Evolutionary conservation across 345 rosid species (phyloP).

Genomic region (Citrus australasica): DNA sequence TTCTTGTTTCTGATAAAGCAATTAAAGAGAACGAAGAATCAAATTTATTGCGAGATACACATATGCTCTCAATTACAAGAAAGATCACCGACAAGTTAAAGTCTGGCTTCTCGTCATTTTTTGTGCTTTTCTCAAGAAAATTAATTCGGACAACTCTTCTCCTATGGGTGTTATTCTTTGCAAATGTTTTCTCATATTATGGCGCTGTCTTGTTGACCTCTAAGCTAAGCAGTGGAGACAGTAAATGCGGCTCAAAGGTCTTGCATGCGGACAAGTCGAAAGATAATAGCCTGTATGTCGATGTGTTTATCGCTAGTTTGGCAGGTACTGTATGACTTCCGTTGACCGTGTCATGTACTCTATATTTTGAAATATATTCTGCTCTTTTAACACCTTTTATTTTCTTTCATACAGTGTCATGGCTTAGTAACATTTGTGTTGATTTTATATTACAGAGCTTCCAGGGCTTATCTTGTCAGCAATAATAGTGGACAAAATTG

Average conservation of each 20-base stretch:
- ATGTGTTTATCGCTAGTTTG: slow-evolving; percentile 10
- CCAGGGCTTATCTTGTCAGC: slow-evolving; percentile 62
- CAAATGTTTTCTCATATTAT: slow-evolving; percentile 55
- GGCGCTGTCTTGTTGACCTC: slow-evolving; percentile 57
- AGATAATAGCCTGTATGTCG: slow-evolving; percentile 25
- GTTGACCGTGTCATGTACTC: background rate
- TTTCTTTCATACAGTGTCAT: background rate
- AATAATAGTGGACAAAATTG: slow-evolving; percentile 47
- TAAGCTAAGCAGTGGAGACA: slow-evolving; percentile 32
- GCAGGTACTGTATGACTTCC: background rate
- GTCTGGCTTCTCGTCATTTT: slow-evolving; percentile 31
- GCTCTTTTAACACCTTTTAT: background rate
- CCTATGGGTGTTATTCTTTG: slow-evolving; percentile 54
- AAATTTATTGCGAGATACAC: slow-evolving; percentile 8
- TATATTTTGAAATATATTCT: background rate
- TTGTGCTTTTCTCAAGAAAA: slow-evolving; percentile 43
- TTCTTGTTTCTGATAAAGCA: slow-evolving; percentile 34
- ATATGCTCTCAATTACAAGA: slow-evolving; percentile 10
- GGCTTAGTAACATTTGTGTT: background rate
- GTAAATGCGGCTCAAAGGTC: slow-evolving; percentile 19
- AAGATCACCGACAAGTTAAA: slow-evolving; percentile 8
- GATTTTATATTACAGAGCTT: slow-evolving; percentile 32
- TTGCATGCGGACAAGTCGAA: background rate
- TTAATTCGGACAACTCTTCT: slow-evolving; percentile 43
- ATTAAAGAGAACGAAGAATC: slow-evolving; percentile 17